These are phyloP conservation scores for Casuarina cunninghamiana DNA, from an alignment of 306 rosid species.

Conservation along the genomic window DNA sequence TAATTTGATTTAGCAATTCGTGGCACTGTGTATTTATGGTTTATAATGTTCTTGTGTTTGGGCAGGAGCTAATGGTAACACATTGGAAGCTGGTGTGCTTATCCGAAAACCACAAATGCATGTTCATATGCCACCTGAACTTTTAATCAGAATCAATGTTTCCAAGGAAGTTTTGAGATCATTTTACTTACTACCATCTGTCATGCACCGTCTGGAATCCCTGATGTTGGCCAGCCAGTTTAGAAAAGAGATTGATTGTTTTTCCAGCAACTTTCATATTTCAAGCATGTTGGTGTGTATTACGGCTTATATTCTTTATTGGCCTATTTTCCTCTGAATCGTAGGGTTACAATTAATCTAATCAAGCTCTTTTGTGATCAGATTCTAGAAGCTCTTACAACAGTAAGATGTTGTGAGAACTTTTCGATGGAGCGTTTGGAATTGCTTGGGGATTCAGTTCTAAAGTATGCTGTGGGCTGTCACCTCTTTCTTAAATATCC, in stretches of 20 bases:
- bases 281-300: conserved; percentile 66
- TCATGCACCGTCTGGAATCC: conserved; percentile 83
- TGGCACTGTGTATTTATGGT: conserved; percentile 6
- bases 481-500: conserved; percentile 80
- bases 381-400: conserved; percentile 91
- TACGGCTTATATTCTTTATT: conserved; percentile 14
- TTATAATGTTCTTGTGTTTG: conserved; percentile 21
- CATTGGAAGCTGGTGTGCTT: conserved; percentile 33
- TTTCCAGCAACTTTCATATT: conserved; percentile 40
- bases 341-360: conserved; percentile 17
- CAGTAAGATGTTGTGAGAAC: conserved; percentile 70
- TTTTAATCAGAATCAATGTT: conserved; percentile 54
- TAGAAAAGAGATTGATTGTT: conserved; percentile 64
- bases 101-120: conserved; percentile 51
- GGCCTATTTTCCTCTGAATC: conserved; percentile 8
- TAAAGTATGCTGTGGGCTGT: conserved; percentile 82
- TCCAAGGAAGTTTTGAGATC: conserved; percentile 63
- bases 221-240: conserved; percentile 90
- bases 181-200: conserved; percentile 75
- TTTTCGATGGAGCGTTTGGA: conserved; percentile 96
- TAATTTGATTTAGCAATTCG: conserved; percentile 5
- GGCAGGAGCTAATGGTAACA: conserved; percentile 47
- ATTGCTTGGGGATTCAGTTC: conserved; percentile 91
- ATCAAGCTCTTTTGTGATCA: conserved; percentile 27
- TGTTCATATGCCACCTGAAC: conserved; percentile 92